A percentile compares a stretch with the other conserved stretches of the same genome.
phyloP scores from a whole-genome alignment of 2,329 filamentous ascomycete species.

The Sporothrix protearum region DNA sequence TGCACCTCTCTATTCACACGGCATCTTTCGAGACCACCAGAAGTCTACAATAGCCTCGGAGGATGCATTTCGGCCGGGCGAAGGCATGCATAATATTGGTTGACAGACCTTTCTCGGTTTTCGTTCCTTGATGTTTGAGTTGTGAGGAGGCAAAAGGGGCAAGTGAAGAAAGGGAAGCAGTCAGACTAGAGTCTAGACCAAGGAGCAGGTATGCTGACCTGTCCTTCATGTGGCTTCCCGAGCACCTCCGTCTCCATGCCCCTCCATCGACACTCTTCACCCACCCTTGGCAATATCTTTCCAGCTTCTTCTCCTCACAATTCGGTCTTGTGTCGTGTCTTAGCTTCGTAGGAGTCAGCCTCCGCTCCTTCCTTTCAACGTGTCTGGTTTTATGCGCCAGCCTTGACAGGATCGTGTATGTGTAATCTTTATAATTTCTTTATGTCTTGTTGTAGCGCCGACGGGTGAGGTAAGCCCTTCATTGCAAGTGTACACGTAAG shows the following conservation, averaged over 20 bases:
- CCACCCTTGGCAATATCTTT: neutral
- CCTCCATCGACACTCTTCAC: neutral
- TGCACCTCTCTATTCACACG: neutral
- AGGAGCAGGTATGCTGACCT: slow-evolving; percentile 17
- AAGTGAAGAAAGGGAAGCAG: neutral
- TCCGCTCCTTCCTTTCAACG: neutral
- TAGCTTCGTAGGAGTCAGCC: neutral
- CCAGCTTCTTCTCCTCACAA: neutral
- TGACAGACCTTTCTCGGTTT: neutral
- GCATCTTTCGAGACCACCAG: neutral
- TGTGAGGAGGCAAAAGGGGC: neutral
- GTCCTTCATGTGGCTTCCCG: slow-evolving; percentile 21
- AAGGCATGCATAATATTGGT: neutral
- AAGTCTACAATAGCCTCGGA: neutral
- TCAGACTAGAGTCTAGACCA: neutral
- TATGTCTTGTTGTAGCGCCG: neutral
- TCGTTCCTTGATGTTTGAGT: neutral
- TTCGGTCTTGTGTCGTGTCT: neutral
- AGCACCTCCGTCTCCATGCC: neutral
- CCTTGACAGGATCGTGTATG: too few species aligned
- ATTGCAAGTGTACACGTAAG: neutral
- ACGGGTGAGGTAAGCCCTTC: neutral
- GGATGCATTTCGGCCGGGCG: neutral
- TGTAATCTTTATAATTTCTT: neutral
- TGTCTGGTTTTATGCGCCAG: neutral